A percentile compares a stretch with the other conserved stretches of the same genome.
Conservation (phyloP, 2,329 filamentous ascomycete genomes). For the Xenoacremonium recifei region DNA sequence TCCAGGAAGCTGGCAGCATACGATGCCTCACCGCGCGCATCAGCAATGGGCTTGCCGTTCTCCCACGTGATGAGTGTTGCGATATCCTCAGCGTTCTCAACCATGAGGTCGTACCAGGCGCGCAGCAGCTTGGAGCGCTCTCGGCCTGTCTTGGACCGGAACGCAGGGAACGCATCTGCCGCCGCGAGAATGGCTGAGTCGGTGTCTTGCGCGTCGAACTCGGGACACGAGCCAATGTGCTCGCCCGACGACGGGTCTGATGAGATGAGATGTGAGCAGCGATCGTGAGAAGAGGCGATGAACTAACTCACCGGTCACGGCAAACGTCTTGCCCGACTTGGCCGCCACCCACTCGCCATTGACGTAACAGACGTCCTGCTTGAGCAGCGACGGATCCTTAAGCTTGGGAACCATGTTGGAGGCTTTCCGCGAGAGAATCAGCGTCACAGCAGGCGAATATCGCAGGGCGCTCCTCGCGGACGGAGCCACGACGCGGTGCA, state of each 20-base stretch:
- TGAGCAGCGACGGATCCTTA: constrained; percentile 78
- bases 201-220: constrained; percentile 77
- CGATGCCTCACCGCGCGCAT: constrained; percentile 68
- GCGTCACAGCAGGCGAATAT: constrained; percentile 26
- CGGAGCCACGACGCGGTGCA: constrained; percentile 29
- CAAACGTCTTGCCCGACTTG: constrained; percentile 86
- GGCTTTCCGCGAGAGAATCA: constrained; percentile 35
- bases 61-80: constrained; percentile 85
- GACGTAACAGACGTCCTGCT: constrained; percentile 78
- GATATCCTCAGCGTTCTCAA: constrained; percentile 76
- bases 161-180: constrained; percentile 68
- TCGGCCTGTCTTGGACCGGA: constrained; percentile 70
- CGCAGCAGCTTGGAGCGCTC: constrained; percentile 72
- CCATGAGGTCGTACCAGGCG: constrained; percentile 78
- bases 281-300: background rate
- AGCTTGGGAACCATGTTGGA: constrained; percentile 58
- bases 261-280: constrained; percentile 7
- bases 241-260: constrained; percentile 84
- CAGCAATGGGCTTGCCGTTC: constrained; percentile 80
- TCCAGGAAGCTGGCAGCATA: constrained; percentile 77
- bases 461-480: constrained; percentile 26
- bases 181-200: constrained; percentile 83
- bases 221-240: constrained; percentile 78
- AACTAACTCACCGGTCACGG: constrained; percentile 62
- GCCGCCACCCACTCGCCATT: constrained; percentile 91